Conservation (phyloP, 441 rosid species). For the Breynia disticha region DNA sequence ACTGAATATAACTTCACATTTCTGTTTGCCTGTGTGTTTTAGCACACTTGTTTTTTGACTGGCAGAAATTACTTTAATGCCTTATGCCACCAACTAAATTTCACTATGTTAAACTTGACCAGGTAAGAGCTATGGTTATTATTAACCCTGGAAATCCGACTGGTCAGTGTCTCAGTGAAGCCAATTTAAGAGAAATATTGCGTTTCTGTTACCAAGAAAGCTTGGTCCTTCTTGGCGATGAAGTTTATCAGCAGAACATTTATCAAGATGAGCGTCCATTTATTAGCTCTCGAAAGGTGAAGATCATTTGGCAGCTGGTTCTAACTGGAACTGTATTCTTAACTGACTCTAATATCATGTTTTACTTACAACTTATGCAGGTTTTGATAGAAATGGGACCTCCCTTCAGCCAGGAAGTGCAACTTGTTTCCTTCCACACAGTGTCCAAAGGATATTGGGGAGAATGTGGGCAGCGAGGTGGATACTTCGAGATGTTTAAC, state of each 20-base stretch:
- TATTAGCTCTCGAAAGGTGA: conserved; percentile 77
- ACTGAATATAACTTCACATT: too few species aligned
- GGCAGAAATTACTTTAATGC: too few species aligned
- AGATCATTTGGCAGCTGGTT: conserved; percentile 4
- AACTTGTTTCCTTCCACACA: conserved; percentile 92
- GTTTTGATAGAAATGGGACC: conserved; percentile 91
- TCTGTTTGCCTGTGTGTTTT: too few species aligned
- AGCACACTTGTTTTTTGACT: too few species aligned
- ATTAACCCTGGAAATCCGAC: conserved; percentile 98
- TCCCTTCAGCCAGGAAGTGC: conserved; percentile 74
- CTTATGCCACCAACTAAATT: not conserved
- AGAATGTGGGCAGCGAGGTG: conserved; percentile 99
- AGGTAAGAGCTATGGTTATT: conserved; percentile 96
- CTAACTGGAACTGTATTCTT: conserved; percentile 7
- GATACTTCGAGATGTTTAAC: conserved; percentile 98
- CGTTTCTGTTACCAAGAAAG: conserved; percentile 65
- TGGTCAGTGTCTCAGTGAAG: conserved; percentile 91
- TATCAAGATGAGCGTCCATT: conserved; percentile 96
- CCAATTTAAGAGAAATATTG: conserved; percentile 77
- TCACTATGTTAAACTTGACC: conserved; percentile 12
- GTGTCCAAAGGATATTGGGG: conserved; percentile 99
- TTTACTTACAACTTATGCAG: conserved; percentile 24
- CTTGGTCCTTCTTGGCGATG: conserved; percentile 88
- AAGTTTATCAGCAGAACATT: conserved; percentile 94
- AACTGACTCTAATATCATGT: conserved; percentile 9